A percentile compares a stretch with the other conserved stretches of the same genome.
Evolutionary conservation across 331 rosid species (phyloP).

Genomic region (Spiraea crenata): DNA sequence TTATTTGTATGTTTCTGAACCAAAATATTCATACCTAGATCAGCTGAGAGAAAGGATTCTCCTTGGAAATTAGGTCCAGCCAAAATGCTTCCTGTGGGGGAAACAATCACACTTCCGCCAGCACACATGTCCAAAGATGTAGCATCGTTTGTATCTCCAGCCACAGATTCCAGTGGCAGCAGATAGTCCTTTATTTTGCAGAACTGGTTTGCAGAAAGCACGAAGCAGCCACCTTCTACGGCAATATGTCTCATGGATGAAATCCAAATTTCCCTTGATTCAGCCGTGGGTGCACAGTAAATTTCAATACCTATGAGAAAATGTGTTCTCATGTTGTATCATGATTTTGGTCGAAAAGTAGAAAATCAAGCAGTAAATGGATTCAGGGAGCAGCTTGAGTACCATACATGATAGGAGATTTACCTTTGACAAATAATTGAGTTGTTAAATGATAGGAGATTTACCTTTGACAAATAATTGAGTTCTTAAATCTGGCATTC

Average conservation of each 20-base stretch:
- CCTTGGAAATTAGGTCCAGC: slow-evolving; percentile 24
- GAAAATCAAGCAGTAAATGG: not conserved
- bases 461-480: slow-evolving; percentile 16
- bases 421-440: slow-evolving; percentile 16
- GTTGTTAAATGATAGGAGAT: slow-evolving; percentile 9
- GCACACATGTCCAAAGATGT: slow-evolving; percentile 15
- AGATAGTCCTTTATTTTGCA: slow-evolving; percentile 11
- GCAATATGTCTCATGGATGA: slow-evolving; percentile 20
- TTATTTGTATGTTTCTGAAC: not conserved
- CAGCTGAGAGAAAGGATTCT: slow-evolving; percentile 24
- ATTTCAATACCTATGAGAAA: slow-evolving; percentile 8
- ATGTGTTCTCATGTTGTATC: not conserved
- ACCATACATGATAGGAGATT: not conserved
- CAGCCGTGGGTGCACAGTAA: slow-evolving; percentile 21
- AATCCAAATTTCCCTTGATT: slow-evolving; percentile 14
- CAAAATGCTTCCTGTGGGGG: slow-evolving; percentile 24
- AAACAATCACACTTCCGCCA: slow-evolving; percentile 20
- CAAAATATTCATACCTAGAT: slow-evolving; percentile 6
- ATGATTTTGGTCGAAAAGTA: not conserved
- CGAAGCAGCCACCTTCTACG: slow-evolving; percentile 17
- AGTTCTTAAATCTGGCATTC: slow-evolving; percentile 15
- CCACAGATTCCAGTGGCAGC: slow-evolving; percentile 1
- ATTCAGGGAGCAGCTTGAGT: not conserved
- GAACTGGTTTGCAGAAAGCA: slow-evolving; percentile 24
- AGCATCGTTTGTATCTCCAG: slow-evolving; percentile 12